Evolutionary conservation across 495 filamentous ascomycete species (phyloP).

Genomic region (Friedmanniomyces simplex): DNA sequence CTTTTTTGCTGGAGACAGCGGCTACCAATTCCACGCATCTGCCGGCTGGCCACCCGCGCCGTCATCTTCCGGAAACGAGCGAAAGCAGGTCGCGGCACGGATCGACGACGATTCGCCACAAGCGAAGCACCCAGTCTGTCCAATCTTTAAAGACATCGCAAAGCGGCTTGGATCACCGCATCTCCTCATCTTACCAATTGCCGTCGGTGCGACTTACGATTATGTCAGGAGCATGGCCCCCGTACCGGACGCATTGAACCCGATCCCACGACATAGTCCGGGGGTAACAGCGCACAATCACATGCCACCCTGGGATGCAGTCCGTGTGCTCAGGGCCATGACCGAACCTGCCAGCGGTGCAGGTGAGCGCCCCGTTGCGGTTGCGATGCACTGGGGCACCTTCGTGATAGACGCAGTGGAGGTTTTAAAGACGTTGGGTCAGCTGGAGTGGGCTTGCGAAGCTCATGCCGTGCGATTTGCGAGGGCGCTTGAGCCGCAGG

Average conservation of each 20-base stretch:
- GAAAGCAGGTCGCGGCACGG: neutral
- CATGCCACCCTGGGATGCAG: conserved; percentile 13
- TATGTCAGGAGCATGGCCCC: conserved; percentile 1
- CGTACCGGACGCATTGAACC: conserved; percentile 3
- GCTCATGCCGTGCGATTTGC: conserved; percentile 8
- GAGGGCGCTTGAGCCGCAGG: neutral
- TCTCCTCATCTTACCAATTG: conserved; percentile 2
- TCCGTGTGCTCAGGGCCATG: conserved; percentile 5
- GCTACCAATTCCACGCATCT: conserved; percentile 14
- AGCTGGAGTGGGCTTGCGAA: conserved; percentile 11
- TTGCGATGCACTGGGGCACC: conserved; percentile 13
- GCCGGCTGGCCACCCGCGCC: conserved; percentile 9
- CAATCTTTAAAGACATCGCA: conserved; percentile 3
- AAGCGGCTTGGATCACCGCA: conserved; percentile 2
- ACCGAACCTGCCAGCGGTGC: neutral
- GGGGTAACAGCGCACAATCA: conserved; percentile 11
- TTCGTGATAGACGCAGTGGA: conserved; percentile 1
- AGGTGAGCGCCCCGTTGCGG: neutral
- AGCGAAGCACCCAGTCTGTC: conserved; percentile 1
- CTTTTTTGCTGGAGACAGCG: conserved; percentile 9
- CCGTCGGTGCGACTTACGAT: conserved; percentile 9
- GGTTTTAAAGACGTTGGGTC: conserved; percentile 6
- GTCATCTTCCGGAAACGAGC: neutral
- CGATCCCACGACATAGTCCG: conserved; percentile 4
- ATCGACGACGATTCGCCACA: neutral